These are phyloP conservation scores for Lotus japonicus DNA, from an alignment of 306 rosid genomes.

Conservation along the genomic window DNA sequence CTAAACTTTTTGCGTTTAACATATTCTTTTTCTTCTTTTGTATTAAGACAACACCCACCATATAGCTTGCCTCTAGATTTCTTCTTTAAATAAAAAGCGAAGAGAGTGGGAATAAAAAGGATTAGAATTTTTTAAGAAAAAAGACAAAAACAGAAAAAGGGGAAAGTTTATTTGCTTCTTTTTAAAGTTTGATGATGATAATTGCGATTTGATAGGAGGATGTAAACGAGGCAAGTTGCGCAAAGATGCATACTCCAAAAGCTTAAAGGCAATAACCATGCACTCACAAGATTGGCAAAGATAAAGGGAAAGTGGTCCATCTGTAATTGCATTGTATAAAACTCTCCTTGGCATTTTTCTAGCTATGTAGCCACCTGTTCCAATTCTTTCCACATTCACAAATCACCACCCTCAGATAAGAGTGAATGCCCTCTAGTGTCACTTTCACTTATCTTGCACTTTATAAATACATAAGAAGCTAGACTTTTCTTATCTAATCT, in stretches of 20 bases:
- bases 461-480: slow-evolving; percentile 13
- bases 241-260: background rate
- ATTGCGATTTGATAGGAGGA: slow-evolving; percentile 27
- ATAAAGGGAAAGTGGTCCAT: slow-evolving; percentile 31
- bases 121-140: background rate
- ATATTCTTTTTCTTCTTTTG: background rate
- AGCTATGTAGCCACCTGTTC: slow-evolving; percentile 15
- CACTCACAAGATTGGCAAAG: slow-evolving; percentile 19
- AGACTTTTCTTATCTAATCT: slow-evolving; percentile 37
- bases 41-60: background rate
- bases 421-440: slow-evolving; percentile 27
- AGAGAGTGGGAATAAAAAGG: background rate
- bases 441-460: slow-evolving; percentile 32
- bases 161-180: background rate
- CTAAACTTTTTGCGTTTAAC: background rate
- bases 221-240: slow-evolving; percentile 30
- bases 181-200: slow-evolving; percentile 4
- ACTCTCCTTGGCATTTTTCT: slow-evolving; percentile 3
- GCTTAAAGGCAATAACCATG: too few relatives aligned
- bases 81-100: background rate
- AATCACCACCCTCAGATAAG: slow-evolving; percentile 1
- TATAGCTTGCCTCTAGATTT: background rate
- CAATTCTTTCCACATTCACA: slow-evolving; percentile 22
- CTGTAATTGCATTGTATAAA: background rate
- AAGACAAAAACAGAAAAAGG: background rate